These are phyloP conservation scores for Fusarium chlamydosporum DNA, from an alignment of 2,329 filamentous ascomycete species.

Conservation along the genomic window DNA sequence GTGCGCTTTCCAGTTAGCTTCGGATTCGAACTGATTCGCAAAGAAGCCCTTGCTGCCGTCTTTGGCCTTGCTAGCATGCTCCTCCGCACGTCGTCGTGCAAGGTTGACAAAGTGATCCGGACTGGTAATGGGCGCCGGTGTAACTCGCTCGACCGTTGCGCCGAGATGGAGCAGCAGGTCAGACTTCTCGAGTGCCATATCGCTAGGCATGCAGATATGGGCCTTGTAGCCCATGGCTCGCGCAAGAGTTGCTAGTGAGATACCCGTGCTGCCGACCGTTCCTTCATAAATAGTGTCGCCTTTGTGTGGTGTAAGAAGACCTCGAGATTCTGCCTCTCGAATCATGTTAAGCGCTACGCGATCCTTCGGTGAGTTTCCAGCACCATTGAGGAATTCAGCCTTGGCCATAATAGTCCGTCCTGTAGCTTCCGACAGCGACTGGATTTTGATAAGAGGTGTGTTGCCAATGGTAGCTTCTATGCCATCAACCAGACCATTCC, in stretches of 20 bases:
- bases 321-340: slow-evolving; percentile 80
- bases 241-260: slow-evolving; percentile 90
- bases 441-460: slow-evolving; percentile 89
- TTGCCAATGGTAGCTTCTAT: slow-evolving; percentile 94
- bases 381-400: slow-evolving; percentile 96
- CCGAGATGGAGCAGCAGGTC: slow-evolving; percentile 90
- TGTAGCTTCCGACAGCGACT: slow-evolving; percentile 86
- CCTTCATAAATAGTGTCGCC: slow-evolving; percentile 98
- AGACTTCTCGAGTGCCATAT: slow-evolving; percentile 90
- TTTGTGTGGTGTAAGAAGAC: slow-evolving; percentile 80
- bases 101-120: slow-evolving; percentile 95
- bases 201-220: slow-evolving; percentile 97
- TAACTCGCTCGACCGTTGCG: slow-evolving; percentile 91
- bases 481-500: slow-evolving; percentile 72
- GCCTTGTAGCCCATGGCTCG: slow-evolving; percentile 90
- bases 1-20: slow-evolving; percentile 90
- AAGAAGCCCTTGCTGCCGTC: slow-evolving; percentile 87
- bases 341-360: slow-evolving; percentile 94
- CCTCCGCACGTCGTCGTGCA: slow-evolving; percentile 79
- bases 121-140: slow-evolving; percentile 93
- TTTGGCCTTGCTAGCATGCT: slow-evolving; percentile 73
- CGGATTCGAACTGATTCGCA: slow-evolving; percentile 94
- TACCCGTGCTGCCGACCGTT: slow-evolving; percentile 95
- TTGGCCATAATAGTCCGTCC: slow-evolving; percentile 93
- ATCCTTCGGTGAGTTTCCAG: slow-evolving; percentile 94